Conservation (phyloP, 192 early-diverging fungal species). For the Entophlyctis helioformis region DNA sequence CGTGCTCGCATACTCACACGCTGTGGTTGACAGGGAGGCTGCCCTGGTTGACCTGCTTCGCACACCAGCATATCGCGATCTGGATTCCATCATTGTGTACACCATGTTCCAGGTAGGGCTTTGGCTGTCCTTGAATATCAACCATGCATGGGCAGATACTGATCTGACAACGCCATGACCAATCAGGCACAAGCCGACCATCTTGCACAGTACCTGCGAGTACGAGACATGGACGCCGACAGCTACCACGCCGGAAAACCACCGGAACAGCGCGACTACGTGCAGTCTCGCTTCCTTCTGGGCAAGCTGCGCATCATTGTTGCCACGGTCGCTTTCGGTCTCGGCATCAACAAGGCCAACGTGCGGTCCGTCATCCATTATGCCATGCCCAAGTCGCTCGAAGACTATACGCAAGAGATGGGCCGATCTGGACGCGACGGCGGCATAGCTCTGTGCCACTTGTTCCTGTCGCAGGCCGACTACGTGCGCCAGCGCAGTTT, state of each 20-base stretch:
- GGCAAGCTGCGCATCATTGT: slow-evolving; percentile 59
- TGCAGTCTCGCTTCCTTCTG: slow-evolving; percentile 59
- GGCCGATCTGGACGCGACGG: slow-evolving; percentile 38
- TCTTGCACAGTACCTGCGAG: slow-evolving; percentile 54
- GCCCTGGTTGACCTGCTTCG: slow-evolving; percentile 41
- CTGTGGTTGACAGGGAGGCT: slow-evolving; percentile 37
- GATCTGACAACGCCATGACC: too few species aligned
- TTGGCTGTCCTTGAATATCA: too few species aligned
- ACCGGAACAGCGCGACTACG: slow-evolving; percentile 36
- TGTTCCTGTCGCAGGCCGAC: slow-evolving; percentile 21
- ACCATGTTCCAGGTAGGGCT: slow-evolving; percentile 34
- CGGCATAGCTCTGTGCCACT: slow-evolving; percentile 7
- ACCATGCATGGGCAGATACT: too few species aligned
- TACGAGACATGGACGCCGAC: slow-evolving; percentile 53
- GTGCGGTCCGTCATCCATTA: slow-evolving; percentile 86
- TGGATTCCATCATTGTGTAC: slow-evolving; percentile 60
- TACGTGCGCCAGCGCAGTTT: slow-evolving; percentile 27
- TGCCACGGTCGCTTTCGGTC: slow-evolving; percentile 87
- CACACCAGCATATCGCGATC: slow-evolving; percentile 29
- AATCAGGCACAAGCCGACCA: slow-evolving; percentile 56
- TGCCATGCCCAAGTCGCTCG: slow-evolving; percentile 68
- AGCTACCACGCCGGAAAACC: slow-evolving; percentile 69
- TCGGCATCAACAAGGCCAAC: slow-evolving; percentile 88
- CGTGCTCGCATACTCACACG: too few species aligned
- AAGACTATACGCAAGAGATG: slow-evolving; percentile 63